Evolutionary conservation across 2,329 filamentous ascomycete species (phyloP), one percentile per base, ranked within the genome.

Genomic region (Fusarium fujikuroi): DNA sequence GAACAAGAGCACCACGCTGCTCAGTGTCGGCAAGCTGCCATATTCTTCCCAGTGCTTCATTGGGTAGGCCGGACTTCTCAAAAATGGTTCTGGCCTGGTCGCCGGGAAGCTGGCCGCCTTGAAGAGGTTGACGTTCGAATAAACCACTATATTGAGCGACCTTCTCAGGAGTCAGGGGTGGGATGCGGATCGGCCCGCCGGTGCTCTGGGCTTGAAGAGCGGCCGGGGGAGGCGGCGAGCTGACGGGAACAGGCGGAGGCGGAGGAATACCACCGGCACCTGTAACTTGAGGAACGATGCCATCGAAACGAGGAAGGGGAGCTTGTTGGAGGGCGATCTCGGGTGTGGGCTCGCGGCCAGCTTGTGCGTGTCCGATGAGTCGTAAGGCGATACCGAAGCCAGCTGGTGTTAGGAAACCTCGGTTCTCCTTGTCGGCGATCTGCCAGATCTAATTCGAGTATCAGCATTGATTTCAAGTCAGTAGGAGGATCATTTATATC

Each of bases 21-120:
- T 98, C 95, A 0, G 94, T 96, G 81, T 99, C 96, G 28, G 95
- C 93, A 69, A 99, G 88, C 77, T 93, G 95, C 96, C 96, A 99
- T 84, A 99, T 98, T 75, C 93, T 91, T n/a, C 95, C 95, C 37
- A 99, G 87, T 16, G 93, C 89, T 76, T 98, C 95, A 80, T 97
- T 98, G 9, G 95, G 93, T 71, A 99, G 85, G 62, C 93, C 91
- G 3, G 95, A 95, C 80, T 95, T 94, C 82, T 98, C 95, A 78
- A 99, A 99, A 72, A 99, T 98, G 76, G 93, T 90, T 83, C 96
- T 97, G 47, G 96, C 95, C 73, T 92, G 91, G 75, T 97, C 94
- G 57, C 94, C 94, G 30, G 94, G 91, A 12, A 99, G 88, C 64
- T 95, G 84, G 54, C 82, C 81, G 37, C 62, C 94, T 73, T 93